Conservation (phyloP, 495 filamentous ascomycete genomes). For the Zalerion maritima region DNA sequence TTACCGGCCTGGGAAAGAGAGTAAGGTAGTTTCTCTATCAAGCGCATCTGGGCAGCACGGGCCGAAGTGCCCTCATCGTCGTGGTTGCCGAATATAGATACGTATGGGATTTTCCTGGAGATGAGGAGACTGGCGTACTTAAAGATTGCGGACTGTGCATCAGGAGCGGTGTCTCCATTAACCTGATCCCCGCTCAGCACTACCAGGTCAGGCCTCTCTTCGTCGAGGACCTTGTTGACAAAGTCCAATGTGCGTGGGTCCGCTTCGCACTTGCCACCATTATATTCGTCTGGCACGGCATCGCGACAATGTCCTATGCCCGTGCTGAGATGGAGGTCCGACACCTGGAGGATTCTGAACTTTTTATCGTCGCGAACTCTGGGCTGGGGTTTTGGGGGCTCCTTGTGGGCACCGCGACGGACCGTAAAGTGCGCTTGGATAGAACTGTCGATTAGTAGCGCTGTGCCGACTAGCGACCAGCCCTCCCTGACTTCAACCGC, state of each 20-base stretch:
- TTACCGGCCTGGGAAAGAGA: constrained; percentile 74
- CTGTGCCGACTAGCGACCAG: constrained; percentile 62
- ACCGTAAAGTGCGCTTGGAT: constrained; percentile 57
- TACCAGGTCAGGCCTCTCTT: constrained; percentile 84
- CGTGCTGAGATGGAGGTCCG: constrained; percentile 84
- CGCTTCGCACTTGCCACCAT: constrained; percentile 72
- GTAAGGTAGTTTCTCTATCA: constrained; percentile 77
- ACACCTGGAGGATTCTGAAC: constrained; percentile 92
- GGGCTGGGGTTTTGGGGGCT: constrained; percentile 49
- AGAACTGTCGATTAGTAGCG: constrained; percentile 53
- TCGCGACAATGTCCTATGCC: constrained; percentile 77
- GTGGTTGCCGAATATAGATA: constrained; percentile 92
- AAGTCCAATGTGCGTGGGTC: constrained; percentile 88
- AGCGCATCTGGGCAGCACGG: constrained; percentile 62
- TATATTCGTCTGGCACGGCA: constrained; percentile 51
- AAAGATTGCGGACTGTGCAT: constrained; percentile 84
- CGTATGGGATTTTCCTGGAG: constrained; percentile 79
- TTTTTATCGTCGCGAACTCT: constrained; percentile 74
- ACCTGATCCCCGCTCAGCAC: constrained; percentile 88
- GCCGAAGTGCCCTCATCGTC: constrained; percentile 82
- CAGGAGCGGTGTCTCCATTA: constrained; percentile 81
- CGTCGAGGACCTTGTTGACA: constrained; percentile 62
- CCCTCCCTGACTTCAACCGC: constrained; percentile 75
- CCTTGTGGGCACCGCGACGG: constrained; percentile 49
- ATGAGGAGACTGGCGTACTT: constrained; percentile 82